Evolutionary conservation across 2,329 filamentous ascomycete genomes (phyloP), one percentile per base, ranked within the genome.

Genomic region (Karstenula rhodostoma): DNA sequence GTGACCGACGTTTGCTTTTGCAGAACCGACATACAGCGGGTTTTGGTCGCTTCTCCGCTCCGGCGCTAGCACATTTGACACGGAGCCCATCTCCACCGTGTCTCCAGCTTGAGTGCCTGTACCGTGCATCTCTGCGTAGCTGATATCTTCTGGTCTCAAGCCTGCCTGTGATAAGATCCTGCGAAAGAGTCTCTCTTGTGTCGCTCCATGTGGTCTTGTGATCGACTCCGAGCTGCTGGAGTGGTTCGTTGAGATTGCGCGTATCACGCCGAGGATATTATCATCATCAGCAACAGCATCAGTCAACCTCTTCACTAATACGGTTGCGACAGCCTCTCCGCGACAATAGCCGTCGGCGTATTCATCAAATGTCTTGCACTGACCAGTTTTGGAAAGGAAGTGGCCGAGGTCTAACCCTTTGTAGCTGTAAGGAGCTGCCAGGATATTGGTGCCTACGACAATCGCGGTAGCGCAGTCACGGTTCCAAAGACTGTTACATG

Each of bases 1-100:
- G 50, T 79, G 77, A 12, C 76, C 77, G 15, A 78, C 63, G 49
- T 74, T 75, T 3, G 69, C 59, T 55, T 79, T 79, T 12, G 71
- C 65, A 1, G 71, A 63, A 2, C 73, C 74, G 2, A 79, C 27
- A 42, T 67, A 54, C 1, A 78, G 64, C 4, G 63, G 57, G 9
- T 66, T 12, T n/a, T n/a, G n/a, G 25, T 12, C 15, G 13, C 27
- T 10, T 59, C 50, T 56, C 22, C 19, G 43, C 35, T 35, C 29
- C 49, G 63, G 7, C 60, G 68, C 55, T 65, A 67, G 12, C 47
- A 56, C 12, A 56, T 19, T 4, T 59, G 42, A 12, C 17, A 76
- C 69, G 7, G 64, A 66, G 1, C 49, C 19, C 37, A 65, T 67
- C 52, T 75, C 72, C 0, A 42, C 55, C 1, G 56, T 47, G 35